Conservation (phyloP, 2,329 filamentous ascomycete species). For the Xylariaceae sp. region DNA sequence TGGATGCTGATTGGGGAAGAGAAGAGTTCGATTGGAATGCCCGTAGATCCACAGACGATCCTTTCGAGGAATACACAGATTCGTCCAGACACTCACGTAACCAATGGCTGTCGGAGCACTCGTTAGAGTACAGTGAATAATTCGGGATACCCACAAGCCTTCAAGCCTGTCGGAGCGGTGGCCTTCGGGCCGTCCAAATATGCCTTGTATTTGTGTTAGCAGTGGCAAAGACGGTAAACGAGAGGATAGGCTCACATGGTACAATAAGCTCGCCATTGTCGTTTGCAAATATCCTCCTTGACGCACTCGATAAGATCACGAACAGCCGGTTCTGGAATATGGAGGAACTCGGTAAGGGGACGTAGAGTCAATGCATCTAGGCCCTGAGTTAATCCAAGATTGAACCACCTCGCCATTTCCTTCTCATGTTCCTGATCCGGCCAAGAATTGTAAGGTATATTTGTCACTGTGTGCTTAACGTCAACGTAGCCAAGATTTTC, state of each 20-base stretch:
- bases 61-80: slow-evolving; percentile 14
- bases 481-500: slow-evolving; percentile 73
- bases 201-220: slow-evolving; percentile 22
- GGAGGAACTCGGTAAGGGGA: slow-evolving; percentile 60
- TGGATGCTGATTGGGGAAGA: slow-evolving; percentile 1
- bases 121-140: too few relatives aligned
- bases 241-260: slow-evolving; percentile 59
- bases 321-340: slow-evolving; percentile 58
- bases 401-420: slow-evolving; percentile 78
- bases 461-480: slow-evolving; percentile 65
- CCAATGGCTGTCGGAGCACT: slow-evolving; percentile 9
- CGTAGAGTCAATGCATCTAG: slow-evolving; percentile 69
- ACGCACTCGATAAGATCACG: slow-evolving; percentile 63
- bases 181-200: slow-evolving; percentile 27
- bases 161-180: slow-evolving; percentile 25
- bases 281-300: slow-evolving; percentile 64
- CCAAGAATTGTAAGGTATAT: slow-evolving; percentile 73
- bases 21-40: slow-evolving; percentile 1
- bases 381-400: slow-evolving; percentile 69
- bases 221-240: slow-evolving; percentile 5
- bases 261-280: slow-evolving; percentile 68
- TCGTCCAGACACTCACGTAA: slow-evolving; percentile 5
- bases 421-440: slow-evolving; percentile 59
- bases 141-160: slow-evolving; percentile 8
- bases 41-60: slow-evolving; percentile 1